Conservation (phyloP, 2,329 filamentous ascomycete species). For the Colletotrichum eremochloae region DNA sequence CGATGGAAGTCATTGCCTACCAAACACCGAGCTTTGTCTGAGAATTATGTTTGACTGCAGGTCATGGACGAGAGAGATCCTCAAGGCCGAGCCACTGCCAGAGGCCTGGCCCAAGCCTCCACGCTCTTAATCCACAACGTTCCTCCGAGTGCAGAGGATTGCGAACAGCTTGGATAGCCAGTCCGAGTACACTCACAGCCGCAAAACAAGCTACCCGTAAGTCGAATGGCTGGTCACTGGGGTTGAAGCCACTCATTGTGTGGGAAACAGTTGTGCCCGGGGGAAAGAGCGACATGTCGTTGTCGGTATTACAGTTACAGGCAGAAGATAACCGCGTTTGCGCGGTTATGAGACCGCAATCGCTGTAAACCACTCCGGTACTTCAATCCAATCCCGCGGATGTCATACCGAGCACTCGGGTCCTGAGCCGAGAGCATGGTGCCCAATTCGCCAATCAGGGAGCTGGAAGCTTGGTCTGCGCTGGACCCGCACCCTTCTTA, state of each 20-base stretch:
- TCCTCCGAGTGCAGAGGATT: neutral
- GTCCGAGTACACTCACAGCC: neutral
- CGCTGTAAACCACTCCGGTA: neutral
- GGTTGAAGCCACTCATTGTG: neutral
- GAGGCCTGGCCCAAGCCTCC: neutral
- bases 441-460: conserved; percentile 14
- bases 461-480: neutral
- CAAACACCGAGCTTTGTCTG: neutral
- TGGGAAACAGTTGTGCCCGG: neutral
- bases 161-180: neutral
- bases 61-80: neutral
- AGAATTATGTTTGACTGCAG: neutral
- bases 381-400: conserved; percentile 5
- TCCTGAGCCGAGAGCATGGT: conserved; percentile 10
- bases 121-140: neutral
- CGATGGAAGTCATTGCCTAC: neutral
- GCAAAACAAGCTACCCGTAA: no score
- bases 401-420: conserved; percentile 21
- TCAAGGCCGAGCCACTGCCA: neutral
- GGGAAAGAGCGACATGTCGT: neutral
- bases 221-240: neutral
- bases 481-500: conserved; percentile 17
- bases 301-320: neutral
- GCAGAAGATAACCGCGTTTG: neutral
- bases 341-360: conserved; percentile 3